phyloP scores from a whole-genome alignment of 345 rosid species.

The Litchi chinensis region DNA sequence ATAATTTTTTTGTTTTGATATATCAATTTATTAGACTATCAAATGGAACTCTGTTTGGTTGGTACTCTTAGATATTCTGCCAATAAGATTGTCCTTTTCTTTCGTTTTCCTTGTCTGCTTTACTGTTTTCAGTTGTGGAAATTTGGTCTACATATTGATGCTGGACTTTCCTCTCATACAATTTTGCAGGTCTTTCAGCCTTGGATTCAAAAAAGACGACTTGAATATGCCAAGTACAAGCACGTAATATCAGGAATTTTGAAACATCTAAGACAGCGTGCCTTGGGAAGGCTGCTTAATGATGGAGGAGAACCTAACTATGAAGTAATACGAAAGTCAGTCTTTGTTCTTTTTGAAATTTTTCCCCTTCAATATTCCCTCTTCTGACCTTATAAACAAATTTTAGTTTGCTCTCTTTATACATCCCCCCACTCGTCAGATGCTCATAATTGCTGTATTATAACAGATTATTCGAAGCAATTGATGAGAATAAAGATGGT shows the following conservation, averaged over 20 bases:
- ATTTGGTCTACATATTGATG: background rate
- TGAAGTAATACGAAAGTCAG: slow-evolving; percentile 54
- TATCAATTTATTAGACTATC: background rate
- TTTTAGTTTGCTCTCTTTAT: background rate
- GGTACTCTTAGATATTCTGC: background rate
- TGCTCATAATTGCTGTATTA: background rate
- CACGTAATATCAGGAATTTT: slow-evolving; percentile 75
- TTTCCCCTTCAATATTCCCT: background rate
- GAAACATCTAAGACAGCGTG: slow-evolving; percentile 57
- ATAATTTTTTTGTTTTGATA: background rate
- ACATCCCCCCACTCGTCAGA: background rate
- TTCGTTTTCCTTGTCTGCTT: background rate
- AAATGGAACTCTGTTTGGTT: background rate
- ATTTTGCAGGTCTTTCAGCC: slow-evolving; percentile 69
- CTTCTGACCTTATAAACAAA: no score
- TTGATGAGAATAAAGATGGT: slow-evolving; percentile 59
- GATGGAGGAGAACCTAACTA: slow-evolving; percentile 64
- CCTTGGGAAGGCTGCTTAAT: slow-evolving; percentile 66
- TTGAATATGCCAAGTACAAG: slow-evolving; percentile 77
- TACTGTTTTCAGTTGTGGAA: background rate
- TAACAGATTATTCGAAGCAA: slow-evolving; percentile 66
- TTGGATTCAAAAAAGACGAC: slow-evolving; percentile 76
- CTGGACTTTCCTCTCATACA: slow-evolving; percentile 22
- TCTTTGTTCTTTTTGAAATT: slow-evolving; percentile 4
- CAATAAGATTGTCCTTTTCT: background rate